These are phyloP conservation scores for Lentinula lateritia DNA, from an alignment of 768 basidiomycete species.

Conservation along the genomic window DNA sequence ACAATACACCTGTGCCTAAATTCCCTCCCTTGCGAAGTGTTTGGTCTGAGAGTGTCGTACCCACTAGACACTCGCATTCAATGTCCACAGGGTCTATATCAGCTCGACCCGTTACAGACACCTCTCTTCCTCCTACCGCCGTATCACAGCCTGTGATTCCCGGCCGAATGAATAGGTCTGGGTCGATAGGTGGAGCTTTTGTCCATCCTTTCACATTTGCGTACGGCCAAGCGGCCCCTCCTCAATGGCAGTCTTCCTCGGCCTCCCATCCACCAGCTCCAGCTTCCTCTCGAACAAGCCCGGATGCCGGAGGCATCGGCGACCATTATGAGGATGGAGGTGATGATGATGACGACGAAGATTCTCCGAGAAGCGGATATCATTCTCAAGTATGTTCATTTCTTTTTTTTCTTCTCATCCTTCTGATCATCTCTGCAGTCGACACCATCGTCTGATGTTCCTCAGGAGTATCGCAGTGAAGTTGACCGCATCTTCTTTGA, in stretches of 20 bases:
- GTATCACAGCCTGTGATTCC: constrained; percentile 19
- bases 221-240: constrained; percentile 20
- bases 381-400: constrained; percentile 1
- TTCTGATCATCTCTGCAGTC: not conserved
- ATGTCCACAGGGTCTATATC: constrained; percentile 11
- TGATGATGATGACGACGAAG: constrained; percentile 32
- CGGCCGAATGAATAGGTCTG: constrained; percentile 54
- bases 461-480: constrained; percentile 72
- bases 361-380: not conserved
- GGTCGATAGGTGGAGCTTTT: constrained; percentile 46
- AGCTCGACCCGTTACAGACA: not conserved
- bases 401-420: not conserved
- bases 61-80: constrained; percentile 11
- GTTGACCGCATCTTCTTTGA: constrained; percentile 90
- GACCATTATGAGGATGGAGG: constrained; percentile 34
- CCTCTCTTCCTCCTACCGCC: not conserved
- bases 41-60: constrained; percentile 11
- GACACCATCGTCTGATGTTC: constrained; percentile 46
- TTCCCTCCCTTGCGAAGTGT: constrained; percentile 13
- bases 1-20: constrained; percentile 13
- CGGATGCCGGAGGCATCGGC: constrained; percentile 7
- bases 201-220: constrained; percentile 32
- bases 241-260: not conserved
- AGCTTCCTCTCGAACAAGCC: constrained; percentile 2
- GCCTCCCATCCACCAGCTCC: not conserved